Evolutionary conservation across 1,284 basidiomycete species (phyloP), one percentile per base, ranked within the genome.

Genomic region (Ceratobasidium sp.): DNA sequence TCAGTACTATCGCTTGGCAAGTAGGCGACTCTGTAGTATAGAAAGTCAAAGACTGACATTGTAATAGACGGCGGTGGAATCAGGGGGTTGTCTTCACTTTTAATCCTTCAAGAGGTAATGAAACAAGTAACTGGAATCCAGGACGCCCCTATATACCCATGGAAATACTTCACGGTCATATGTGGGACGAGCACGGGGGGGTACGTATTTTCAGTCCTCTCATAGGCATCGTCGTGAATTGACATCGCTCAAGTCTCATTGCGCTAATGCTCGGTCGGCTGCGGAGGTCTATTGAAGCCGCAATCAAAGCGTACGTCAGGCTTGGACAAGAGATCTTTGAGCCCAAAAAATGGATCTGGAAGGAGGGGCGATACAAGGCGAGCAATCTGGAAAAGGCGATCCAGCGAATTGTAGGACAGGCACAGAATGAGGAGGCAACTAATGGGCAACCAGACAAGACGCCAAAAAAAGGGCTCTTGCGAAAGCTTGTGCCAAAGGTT

Each of bases 201-300:
- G 64, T 57, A 30, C 1, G 50, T 69, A 9, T 8, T 16, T 9
- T 3, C 21, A 4, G 28, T 1, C 18, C 26, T 6, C 26, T 11
- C 18, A 3, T 16, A 4, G 9, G 18, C 18, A 32, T 3, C 50
- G 16, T 30, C 38, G 5, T 2, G 18, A 23, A 26, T 9, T 21
- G 2, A n/a, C 23, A 26, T 6, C 80, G n/a, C n/a, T n/a, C n/a
- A 49, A 64, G 79, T 0, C 77, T 82, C 8, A 77, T 81, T 55
- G 78, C 81, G 9, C 73, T 82, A 7, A 76, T 82, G 52, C 75
- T 82, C 8, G 81, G 81, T 6, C 77, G 80, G 6, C 76, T 82
- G 18, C 76, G 78, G 9, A 74, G 81, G 41, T 76, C 78, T 64
- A 79, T 80, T 44, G 66, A 73, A 11, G 78, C 77, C 1, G 80